These are phyloP conservation scores for Podaxis sp. DNA, from an alignment of 768 basidiomycete genomes.

Conservation along the genomic window DNA sequence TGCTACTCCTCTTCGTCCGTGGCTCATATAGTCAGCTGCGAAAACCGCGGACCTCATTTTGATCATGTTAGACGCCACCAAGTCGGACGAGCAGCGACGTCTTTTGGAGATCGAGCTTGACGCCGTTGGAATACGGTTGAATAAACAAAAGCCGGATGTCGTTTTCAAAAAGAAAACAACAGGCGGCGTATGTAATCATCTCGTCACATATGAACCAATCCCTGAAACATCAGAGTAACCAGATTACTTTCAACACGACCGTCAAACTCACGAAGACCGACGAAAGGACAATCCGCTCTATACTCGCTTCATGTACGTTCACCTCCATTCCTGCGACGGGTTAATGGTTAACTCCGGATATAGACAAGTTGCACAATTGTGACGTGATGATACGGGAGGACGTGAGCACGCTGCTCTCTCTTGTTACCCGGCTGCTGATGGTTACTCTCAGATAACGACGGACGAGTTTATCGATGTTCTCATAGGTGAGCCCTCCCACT, in stretches of 20 bases:
- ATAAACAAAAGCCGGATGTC: slow-evolving; percentile 87
- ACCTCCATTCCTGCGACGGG: background rate
- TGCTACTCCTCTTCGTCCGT: background rate
- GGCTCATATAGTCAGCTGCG: slow-evolving; percentile 41
- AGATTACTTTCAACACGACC: slow-evolving; percentile 91
- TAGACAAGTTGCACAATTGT: slow-evolving; percentile 89
- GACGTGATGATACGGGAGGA: slow-evolving; percentile 99
- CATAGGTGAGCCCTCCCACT: slow-evolving; percentile 51
- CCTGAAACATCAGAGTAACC: slow-evolving; percentile 10
- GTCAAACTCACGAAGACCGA: slow-evolving; percentile 94
- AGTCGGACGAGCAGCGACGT: slow-evolving; percentile 85
- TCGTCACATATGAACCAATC: background rate
- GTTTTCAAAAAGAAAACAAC: slow-evolving; percentile 93
- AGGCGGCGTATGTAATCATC: slow-evolving; percentile 65
- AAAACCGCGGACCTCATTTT: slow-evolving; percentile 93
- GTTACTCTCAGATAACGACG: slow-evolving; percentile 66
- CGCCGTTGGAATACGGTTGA: slow-evolving; percentile 93
- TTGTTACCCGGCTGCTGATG: slow-evolving; percentile 6
- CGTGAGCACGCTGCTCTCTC: slow-evolving; percentile 38
- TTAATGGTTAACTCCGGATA: background rate
- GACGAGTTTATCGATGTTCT: slow-evolving; percentile 99
- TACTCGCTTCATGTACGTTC: slow-evolving; percentile 76
- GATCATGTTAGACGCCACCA: slow-evolving; percentile 90
- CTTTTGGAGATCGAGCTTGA: slow-evolving; percentile 92
- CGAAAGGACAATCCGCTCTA: slow-evolving; percentile 90